Evolutionary conservation across 2,329 filamentous ascomycete genomes (phyloP), one percentile per base, ranked within the genome.

Genomic region (Aspergillus hiratsukae): DNA sequence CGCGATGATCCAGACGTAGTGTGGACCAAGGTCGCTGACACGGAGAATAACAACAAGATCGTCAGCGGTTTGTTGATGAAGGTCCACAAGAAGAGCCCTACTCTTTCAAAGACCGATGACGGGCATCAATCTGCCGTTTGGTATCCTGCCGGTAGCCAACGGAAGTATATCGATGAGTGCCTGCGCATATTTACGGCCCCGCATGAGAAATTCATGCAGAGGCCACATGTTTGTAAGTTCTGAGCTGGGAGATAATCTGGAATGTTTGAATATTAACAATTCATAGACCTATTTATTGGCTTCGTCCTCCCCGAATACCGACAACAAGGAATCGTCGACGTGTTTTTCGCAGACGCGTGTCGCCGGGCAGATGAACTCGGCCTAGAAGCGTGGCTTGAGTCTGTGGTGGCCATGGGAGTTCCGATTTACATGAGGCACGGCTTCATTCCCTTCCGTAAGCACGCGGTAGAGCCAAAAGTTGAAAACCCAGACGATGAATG

Each of bases 121-220:
- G 31, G 10, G n/a, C 48, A 49, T 17, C 31, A 35, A 1, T 49
- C 52, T 14, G 52, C 52, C 1, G 25, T 49, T 1, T 54, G 52
- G 52, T 54, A 54, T 40, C 52, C 52, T n/a, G n/a, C 46, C 14
- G 52, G 52, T n/a, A 27, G 46, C 19, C 52, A 54, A 8, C 29
- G 46, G 11, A 35, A 43, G 45, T 54, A 54, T 31, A 54, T 54
- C 31, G 31, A 54, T 23, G 45, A 49, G 19, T 41, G 45, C 28
- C 8, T 49, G 31, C 10, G 14, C 10, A 54, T 54, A 19, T 54
- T 54, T 48, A 54, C 31, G 3, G 45, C 21, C 1, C 52, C 52
- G 21, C 37, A 48, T 14, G 45, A 54, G 46, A 27, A 21, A 10
- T 54, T 49, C 19, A 54, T 54, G 52, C 45, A 28, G 11, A 28